These are phyloP conservation scores for Lactuca saligna DNA, from an alignment of 129 eudicot genomes.

Conservation along the genomic window DNA sequence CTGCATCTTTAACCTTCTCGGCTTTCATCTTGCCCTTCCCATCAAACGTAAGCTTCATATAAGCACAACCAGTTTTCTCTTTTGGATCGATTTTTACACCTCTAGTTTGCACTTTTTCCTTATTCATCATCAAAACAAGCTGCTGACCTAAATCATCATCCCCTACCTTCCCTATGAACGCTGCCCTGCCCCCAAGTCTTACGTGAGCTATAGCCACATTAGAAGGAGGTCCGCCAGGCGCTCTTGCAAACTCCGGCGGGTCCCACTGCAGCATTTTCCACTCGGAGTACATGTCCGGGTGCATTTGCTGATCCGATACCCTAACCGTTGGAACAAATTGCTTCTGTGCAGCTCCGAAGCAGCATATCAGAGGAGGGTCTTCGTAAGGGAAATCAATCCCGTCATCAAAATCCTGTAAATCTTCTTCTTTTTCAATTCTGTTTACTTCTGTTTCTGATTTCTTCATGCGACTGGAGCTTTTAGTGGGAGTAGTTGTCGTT, in stretches of 20 bases:
- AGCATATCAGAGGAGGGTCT: constrained; percentile 74
- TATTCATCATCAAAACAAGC: constrained; percentile 71
- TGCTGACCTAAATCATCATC: constrained; percentile 74
- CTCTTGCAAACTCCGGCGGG: constrained; percentile 91
- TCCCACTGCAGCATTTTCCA: constrained; percentile 97
- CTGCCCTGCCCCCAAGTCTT: constrained; percentile 88
- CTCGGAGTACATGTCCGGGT: constrained; percentile 77
- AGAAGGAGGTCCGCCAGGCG: constrained; percentile 89
- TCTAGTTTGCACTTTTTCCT: constrained; percentile 84
- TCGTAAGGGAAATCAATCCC: constrained; percentile 57
- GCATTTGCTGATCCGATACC: constrained; percentile 72
- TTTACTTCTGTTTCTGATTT: constrained; percentile 27
- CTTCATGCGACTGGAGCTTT: constrained; percentile 9
- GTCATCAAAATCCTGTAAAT: constrained; percentile 46
- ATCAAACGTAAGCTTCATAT: constrained; percentile 67
- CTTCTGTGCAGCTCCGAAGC: constrained; percentile 87
- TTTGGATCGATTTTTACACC: constrained; percentile 59
- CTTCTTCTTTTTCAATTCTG: constrained; percentile 14
- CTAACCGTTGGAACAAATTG: constrained; percentile 83
- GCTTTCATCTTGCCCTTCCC: constrained; percentile 63
- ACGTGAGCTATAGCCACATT: constrained; percentile 88
- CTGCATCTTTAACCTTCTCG: constrained; percentile 58
- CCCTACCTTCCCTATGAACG: constrained; percentile 89
- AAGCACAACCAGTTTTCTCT: constrained; percentile 52
- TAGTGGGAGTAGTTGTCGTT: constrained; percentile 17